Evolutionary conservation across 202 grass and related monocot species (phyloP), one percentile per base, ranked within the genome.

Genomic region (Saccharum hybrid): DNA sequence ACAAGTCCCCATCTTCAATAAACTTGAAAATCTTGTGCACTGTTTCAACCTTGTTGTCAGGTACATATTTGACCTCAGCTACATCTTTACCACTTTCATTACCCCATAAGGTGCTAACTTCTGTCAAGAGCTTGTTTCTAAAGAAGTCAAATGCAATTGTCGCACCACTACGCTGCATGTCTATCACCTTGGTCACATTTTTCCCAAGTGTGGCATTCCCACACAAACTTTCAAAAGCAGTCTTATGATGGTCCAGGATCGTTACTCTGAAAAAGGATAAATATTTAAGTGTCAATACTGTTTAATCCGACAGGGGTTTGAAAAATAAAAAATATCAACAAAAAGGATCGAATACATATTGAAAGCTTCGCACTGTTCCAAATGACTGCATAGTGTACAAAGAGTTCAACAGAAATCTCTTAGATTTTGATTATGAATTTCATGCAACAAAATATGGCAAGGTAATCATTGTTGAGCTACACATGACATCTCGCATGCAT

Each of bases 111-210:
- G 5, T 74, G 71, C 74, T 83, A 83, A 36, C 79, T 66, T 63
- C 73, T 46, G 41, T 49, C 56, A 86, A 69, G 56, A 95, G 81
- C 41, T 95, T 95, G 64, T 92, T 66, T 66, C 63, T 90, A 74
- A 98, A 98, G 85, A 93, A 98, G 54, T 95, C 96, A 78, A 95
- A 93, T 3, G 96, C 96, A 85, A 98, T 95, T 70, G 96, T 98
- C 41, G 96, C 92, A n/a, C 90, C 96, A 76, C 96, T 98, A 34
- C 71, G 88, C 76, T 98, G 85, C 96, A 93, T 95, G 78, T 98
- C 96, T 81, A 98, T 94, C 34, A 98, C 79, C 77, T 92, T 95
- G 19, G 74, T 90, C 60, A 98, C 96, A 74, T 98, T 98, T 78
- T 93, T n/a, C 23, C 83, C 89, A 31, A 88, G 72, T 9, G 49